Percentiles rank a stretch among this genome's conserved stretches.
These are phyloP conservation scores for Chaetomium globosum DNA, from an alignment of 2,329 filamentous ascomycete species.

Conservation along the genomic window DNA sequence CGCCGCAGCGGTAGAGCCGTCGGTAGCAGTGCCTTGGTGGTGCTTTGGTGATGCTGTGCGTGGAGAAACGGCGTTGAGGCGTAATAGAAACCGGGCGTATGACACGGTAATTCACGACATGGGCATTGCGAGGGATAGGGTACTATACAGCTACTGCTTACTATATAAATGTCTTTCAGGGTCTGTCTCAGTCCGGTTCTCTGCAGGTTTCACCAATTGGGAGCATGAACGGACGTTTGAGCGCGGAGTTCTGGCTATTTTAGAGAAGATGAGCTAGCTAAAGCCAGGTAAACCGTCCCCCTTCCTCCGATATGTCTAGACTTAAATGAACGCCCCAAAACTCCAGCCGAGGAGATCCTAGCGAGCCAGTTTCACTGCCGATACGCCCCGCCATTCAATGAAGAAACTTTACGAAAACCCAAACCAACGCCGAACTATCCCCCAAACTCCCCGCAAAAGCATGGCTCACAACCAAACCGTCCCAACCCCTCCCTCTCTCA, in stretches of 20 bases:
- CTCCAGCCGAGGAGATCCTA: no score
- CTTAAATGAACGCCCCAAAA: no score
- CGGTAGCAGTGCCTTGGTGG: not conserved
- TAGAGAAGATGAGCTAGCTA: not conserved
- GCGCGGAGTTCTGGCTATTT: no score
- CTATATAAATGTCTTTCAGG: conserved; percentile 1
- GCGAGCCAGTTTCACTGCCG: no score
- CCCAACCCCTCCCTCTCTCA: no score
- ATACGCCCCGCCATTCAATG: no score
- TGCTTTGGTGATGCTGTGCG: not conserved
- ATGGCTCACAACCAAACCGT: no score
- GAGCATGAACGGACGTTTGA: not conserved
- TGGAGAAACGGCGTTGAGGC: conserved; percentile 23
- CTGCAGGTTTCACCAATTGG: no score
- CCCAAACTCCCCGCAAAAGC: no score
- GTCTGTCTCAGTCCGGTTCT: not conserved
- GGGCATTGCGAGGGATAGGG: conserved; percentile 21
- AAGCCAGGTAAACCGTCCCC: not conserved
- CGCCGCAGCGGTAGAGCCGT: conserved; percentile 48
- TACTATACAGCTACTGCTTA: conserved; percentile 15
- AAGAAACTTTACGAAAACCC: no score
- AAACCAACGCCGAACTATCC: no score
- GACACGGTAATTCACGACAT: conserved; percentile 15
- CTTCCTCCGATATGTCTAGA: not conserved
- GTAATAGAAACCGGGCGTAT: conserved; percentile 10